These are phyloP conservation scores for Lasiodiplodia sp. DNA, from an alignment of 2,329 filamentous ascomycete genomes.

Conservation along the genomic window DNA sequence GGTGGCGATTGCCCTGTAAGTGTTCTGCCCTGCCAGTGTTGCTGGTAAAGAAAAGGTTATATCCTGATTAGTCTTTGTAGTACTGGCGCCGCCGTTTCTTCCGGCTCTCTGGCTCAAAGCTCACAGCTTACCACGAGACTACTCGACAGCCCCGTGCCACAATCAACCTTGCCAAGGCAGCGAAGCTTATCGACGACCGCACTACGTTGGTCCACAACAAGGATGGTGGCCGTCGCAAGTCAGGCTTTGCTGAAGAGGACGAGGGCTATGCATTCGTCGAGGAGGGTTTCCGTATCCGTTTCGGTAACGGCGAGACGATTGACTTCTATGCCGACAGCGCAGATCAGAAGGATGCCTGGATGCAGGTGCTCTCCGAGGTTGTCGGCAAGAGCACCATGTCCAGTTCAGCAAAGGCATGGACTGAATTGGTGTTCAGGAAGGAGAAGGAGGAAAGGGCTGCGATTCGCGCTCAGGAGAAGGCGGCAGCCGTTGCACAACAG, in stretches of 20 bases:
- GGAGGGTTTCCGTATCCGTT: constrained; percentile 97
- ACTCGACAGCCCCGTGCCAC: constrained; percentile 95
- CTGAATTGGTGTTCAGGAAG: constrained; percentile 63
- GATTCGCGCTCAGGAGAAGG: constrained; percentile 35
- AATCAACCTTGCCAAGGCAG: constrained; percentile 93
- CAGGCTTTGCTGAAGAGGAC: constrained; percentile 96
- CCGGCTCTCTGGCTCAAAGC: constrained; percentile 86
- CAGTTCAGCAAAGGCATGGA: constrained; percentile 63
- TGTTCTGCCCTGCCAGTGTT: constrained; percentile 28
- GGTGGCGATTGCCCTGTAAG: constrained; percentile 96
- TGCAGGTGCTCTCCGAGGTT: constrained; percentile 81
- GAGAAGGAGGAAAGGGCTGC: constrained; percentile 44
- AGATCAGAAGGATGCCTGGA: constrained; percentile 91
- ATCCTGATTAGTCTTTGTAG: constrained; percentile 52
- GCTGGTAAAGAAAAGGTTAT: constrained; percentile 33
- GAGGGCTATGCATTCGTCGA: constrained; percentile 99
- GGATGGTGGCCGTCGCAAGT: constrained; percentile 82
- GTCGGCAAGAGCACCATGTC: constrained; percentile 63
- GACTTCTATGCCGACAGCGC: constrained; percentile 96
- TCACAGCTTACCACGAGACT: constrained; percentile 95
- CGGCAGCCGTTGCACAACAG: constrained; percentile 36
- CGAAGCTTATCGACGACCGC: constrained; percentile 92
- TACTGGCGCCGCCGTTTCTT: constrained; percentile 99
- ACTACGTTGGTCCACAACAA: constrained; percentile 80
- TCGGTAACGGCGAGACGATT: constrained; percentile 97